phyloP scores from a whole-genome alignment of 495 filamentous ascomycete genomes.

The Eremomyces bilateralis region DNA sequence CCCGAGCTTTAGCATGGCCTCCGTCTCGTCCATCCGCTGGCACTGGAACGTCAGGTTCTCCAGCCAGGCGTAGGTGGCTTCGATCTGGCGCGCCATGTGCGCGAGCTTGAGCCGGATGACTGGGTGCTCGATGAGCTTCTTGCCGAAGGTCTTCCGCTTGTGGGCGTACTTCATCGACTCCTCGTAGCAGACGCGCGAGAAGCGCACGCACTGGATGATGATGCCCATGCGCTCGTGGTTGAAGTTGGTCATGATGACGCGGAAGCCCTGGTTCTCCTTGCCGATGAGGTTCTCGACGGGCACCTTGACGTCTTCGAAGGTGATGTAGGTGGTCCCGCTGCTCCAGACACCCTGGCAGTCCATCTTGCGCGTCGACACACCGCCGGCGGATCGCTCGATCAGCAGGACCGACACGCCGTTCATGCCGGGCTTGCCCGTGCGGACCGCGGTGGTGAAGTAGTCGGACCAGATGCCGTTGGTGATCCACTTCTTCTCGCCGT shows the following conservation, averaged over 20 bases:
- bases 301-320: constrained; percentile 96
- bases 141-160: constrained; percentile 90
- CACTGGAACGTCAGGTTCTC: constrained; percentile 91
- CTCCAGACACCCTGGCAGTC: constrained; percentile 97
- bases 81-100: constrained; percentile 94
- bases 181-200: constrained; percentile 92
- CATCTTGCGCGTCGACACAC: constrained; percentile 84
- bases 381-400: constrained; percentile 58
- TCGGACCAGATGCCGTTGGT: constrained; percentile 93
- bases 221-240: constrained; percentile 98
- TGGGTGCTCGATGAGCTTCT: constrained; percentile 85
- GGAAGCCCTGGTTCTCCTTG: constrained; percentile 98
- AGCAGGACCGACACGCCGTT: constrained; percentile 76
- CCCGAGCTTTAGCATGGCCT: constrained; percentile 88
- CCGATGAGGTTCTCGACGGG: constrained; percentile 94
- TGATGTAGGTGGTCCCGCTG: constrained; percentile 86
- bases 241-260: constrained; percentile 61
- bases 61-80: constrained; percentile 91
- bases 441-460: constrained; percentile 93
- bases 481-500: constrained; percentile 99
- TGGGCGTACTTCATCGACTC: constrained; percentile 89
- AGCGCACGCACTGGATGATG: constrained; percentile 90
- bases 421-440: constrained; percentile 73
- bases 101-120: constrained; percentile 96
- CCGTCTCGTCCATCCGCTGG: constrained; percentile 74